Evolutionary conservation across 331 rosid genomes (phyloP).

Genomic region (Cucumis variabilis): DNA sequence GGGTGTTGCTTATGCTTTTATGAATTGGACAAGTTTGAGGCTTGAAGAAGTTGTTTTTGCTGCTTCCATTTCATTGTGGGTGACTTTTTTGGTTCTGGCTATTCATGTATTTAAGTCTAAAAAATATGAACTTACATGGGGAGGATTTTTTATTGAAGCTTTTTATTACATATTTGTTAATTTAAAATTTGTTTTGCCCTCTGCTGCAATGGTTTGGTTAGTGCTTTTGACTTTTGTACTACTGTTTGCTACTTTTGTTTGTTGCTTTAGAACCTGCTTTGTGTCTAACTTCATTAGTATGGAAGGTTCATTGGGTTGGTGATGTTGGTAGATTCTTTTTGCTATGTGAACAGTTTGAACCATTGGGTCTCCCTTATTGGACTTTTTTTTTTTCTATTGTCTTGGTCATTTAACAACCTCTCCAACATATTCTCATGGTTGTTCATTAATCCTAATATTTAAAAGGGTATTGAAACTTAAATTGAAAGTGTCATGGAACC

Average conservation of each 20-base stretch:
- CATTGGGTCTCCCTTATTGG: no score
- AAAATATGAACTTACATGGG: constrained; percentile 67
- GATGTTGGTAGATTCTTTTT: no score
- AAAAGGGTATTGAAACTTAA: no score
- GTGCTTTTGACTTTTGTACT: constrained; percentile 27
- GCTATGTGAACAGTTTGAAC: no score
- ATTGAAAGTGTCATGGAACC: not conserved
- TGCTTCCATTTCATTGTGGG: constrained; percentile 60
- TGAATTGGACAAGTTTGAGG: constrained; percentile 49
- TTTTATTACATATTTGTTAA: constrained; percentile 44
- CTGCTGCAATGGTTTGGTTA: constrained; percentile 90
- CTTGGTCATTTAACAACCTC: not conserved
- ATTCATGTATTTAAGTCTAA: constrained; percentile 46
- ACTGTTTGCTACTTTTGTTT: no score
- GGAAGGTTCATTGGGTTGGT: no score
- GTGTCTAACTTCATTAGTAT: no score
- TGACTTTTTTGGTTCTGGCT: constrained; percentile 51
- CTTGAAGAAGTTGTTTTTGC: constrained; percentile 73
- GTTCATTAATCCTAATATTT: no score
- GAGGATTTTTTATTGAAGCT: constrained; percentile 68
- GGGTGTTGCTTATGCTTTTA: constrained; percentile 60
- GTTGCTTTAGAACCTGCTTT: no score
- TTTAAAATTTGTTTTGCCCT: constrained; percentile 76
- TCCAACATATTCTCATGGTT: no score
- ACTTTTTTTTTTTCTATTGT: no score